Percentiles rank a stretch among this genome's conserved stretches.
Evolutionary conservation across 768 basidiomycete genomes (phyloP).

Genomic region (Amanita thiersii): DNA sequence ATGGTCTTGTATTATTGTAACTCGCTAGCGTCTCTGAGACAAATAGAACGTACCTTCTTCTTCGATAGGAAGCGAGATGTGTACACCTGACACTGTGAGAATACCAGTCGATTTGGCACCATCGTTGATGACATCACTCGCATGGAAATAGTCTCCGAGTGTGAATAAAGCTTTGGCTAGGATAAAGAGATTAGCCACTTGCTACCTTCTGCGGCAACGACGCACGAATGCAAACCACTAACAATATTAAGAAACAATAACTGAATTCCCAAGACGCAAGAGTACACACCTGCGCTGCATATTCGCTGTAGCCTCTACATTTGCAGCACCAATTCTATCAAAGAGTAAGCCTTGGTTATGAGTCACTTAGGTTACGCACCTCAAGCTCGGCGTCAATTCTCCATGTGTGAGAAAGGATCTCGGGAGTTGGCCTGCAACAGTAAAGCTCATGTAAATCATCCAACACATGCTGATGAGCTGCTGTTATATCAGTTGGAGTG

Average conservation of each 20-base stretch:
- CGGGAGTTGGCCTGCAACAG: constrained; percentile 40
- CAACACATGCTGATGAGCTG: constrained; percentile 39
- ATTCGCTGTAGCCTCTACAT: constrained; percentile 42
- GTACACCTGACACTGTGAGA: constrained; percentile 54
- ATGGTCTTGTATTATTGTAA: constrained; percentile 29
- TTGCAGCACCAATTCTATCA: constrained; percentile 40
- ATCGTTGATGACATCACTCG: constrained; percentile 54
- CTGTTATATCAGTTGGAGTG: constrained; percentile 27
- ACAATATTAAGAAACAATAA: constrained; percentile 1
- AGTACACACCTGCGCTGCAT: constrained; percentile 44
- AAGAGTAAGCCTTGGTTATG: background rate
- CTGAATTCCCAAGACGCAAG: background rate
- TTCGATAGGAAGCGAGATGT: constrained; percentile 40
- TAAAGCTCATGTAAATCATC: constrained; percentile 54
- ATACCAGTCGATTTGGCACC: constrained; percentile 52
- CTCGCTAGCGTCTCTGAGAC: background rate
- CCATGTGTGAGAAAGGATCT: constrained; percentile 49
- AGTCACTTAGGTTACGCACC: constrained; percentile 19
- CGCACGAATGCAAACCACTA: constrained; percentile 50
- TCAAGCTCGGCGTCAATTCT: constrained; percentile 47
- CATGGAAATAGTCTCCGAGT: constrained; percentile 38
- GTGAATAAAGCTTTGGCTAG: constrained; percentile 47
- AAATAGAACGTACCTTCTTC: constrained; percentile 35
- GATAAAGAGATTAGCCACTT: constrained; percentile 8
- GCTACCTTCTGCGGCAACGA: constrained; percentile 1